Evolutionary conservation across 441 rosid species (phyloP).

Genomic region (Bocquillonia castaneifolia): DNA sequence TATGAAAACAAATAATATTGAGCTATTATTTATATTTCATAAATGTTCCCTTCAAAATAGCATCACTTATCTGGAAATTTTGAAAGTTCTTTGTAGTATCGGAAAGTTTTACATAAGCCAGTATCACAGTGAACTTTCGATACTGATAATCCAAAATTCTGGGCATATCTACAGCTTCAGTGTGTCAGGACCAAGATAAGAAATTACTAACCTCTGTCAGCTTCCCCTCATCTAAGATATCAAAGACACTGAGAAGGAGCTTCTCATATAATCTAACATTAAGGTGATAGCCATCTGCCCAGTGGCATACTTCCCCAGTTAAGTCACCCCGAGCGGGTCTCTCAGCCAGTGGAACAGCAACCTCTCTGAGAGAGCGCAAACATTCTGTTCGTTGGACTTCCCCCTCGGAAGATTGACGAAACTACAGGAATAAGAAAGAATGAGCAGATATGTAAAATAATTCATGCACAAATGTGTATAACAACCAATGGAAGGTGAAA

Average conservation of each 20-base stretch:
- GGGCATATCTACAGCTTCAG: background rate
- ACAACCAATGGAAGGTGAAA: background rate
- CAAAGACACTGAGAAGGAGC: constrained; percentile 89
- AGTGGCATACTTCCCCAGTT: constrained; percentile 98
- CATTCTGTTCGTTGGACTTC: constrained; percentile 95
- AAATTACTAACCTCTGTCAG: constrained; percentile 69
- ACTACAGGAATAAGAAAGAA: constrained; percentile 37
- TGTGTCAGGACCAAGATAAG: constrained; percentile 15
- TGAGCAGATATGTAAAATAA: constrained; percentile 8
- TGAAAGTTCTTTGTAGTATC: background rate
- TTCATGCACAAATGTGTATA: background rate
- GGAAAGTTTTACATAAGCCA: background rate
- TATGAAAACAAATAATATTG: constrained; percentile 4
- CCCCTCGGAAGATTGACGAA: constrained; percentile 75
- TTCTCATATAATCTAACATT: constrained; percentile 90
- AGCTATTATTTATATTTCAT: constrained; percentile 9
- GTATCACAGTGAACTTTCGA: background rate
- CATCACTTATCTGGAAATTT: background rate
- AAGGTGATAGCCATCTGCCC: constrained; percentile 98
- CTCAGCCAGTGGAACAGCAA: constrained; percentile 91
- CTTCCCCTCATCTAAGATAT: constrained; percentile 93
- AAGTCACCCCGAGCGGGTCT: constrained; percentile 98
- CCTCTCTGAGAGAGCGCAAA: constrained; percentile 80
- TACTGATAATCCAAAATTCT: background rate
- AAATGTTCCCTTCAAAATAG: background rate